Evolutionary conservation across 2,329 filamentous ascomycete genomes (phyloP), one percentile per base, ranked within the genome.

Genomic region (Pseudohalonectria lignicola): DNA sequence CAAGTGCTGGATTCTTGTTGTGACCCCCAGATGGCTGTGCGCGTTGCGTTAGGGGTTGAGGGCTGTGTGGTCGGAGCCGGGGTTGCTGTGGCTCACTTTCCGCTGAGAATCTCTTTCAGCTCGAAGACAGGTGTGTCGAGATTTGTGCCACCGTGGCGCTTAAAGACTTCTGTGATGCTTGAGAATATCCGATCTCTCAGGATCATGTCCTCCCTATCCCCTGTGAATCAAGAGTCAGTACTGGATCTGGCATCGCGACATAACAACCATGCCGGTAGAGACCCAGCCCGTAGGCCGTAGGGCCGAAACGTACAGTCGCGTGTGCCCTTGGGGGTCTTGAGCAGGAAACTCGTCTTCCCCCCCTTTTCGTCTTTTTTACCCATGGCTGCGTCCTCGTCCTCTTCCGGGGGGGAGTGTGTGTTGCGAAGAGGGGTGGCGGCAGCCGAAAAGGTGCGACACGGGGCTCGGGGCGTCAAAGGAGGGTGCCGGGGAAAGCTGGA

Each of bases 261-360:
- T n/a, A n/a, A n/a, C n/a, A 10, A 15, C 5, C 4, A 7, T 31
- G 19, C 18, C 10, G 23, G 28, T 31, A 3, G 12, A 10, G 10
- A 16, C 3, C n/a, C 23, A 31, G 17, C 6, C 7, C 12, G 17
- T 10, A 3, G 13, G 16, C 3, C 16, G 19, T 31, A 17, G 16
- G 9, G 17, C 16, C 7, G 15, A n/a, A 19, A 38, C 36, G 19
- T 33, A 38, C 75, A 67, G 57, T 87, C 83, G 51, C 80, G 76
- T 37, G 83, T 87, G 45, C 83, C 83, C 66, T 87, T 87, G 42
- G 82, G 81, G 49, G 77, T 81, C 66, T 87, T 87, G 54, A 86
- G 64, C 55, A 75, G 56, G 50, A 6, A 61, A 30, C 36, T 38
- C 36, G 31, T 49, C 13, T 53, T 44, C 16, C 60, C 49, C 25